These are phyloP conservation scores for Zancudomyces culisetae DNA, from an alignment of 371 early-diverging fungal species.

Conservation along the genomic window DNA sequence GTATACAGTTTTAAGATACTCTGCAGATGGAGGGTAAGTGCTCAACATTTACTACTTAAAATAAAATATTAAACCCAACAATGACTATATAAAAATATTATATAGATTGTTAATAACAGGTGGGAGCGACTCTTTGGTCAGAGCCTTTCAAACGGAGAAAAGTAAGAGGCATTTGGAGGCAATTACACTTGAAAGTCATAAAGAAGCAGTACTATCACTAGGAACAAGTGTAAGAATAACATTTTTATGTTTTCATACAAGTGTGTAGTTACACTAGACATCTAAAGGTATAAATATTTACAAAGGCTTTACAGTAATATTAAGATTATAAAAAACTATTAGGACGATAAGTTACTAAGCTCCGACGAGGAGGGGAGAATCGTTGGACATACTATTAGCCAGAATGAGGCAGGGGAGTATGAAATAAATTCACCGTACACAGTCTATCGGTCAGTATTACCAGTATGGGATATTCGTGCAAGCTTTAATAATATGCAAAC, in stretches of 20 bases:
- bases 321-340: not conserved
- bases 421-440: constrained; percentile 10
- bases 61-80: too few relatives aligned
- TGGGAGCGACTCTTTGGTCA: constrained; percentile 17
- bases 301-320: too few relatives aligned
- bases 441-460: constrained; percentile 12
- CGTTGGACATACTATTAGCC: not conserved
- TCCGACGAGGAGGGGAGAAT: constrained; percentile 18
- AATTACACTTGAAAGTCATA: constrained; percentile 16
- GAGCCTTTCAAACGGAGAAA: constrained; percentile 12
- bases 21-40: constrained; percentile 8
- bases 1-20: constrained; percentile 15
- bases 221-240: constrained; percentile 5
- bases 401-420: not conserved
- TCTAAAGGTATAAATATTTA: too few relatives aligned
- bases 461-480: constrained; percentile 17
- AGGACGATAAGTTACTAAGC: constrained; percentile 7
- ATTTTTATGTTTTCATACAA: too few relatives aligned
- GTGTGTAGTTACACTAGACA: too few relatives aligned
- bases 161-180: constrained; percentile 16
- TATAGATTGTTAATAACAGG: constrained; percentile 6
- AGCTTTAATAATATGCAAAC: constrained; percentile 15
- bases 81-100: too few relatives aligned
- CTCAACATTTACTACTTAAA: too few relatives aligned
- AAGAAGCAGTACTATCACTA: constrained; percentile 12